Evolutionary conservation across 805 yeast genomes (phyloP).

Genomic region (Nakazawaea pomicola): DNA sequence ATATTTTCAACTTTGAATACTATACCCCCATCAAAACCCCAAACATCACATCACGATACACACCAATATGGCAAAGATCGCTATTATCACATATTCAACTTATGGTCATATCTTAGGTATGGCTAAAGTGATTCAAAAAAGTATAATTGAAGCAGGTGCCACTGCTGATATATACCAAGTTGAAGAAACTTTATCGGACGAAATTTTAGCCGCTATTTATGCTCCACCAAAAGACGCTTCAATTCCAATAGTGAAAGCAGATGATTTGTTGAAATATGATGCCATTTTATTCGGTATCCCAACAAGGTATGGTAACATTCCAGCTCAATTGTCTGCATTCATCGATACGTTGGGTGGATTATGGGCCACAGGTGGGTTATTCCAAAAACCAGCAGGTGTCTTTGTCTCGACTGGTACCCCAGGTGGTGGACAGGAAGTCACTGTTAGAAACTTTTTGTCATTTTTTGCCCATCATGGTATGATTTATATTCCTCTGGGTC

Average conservation of each 20-base stretch:
- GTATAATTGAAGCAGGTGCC: constrained; percentile 62
- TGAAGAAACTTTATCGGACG: constrained; percentile 68
- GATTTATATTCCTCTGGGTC: constrained; percentile 71
- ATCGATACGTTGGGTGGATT: constrained; percentile 74
- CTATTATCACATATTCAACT: constrained; percentile 48
- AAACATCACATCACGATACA: too few species aligned
- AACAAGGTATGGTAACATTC: constrained; percentile 70
- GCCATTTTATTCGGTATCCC: constrained; percentile 80
- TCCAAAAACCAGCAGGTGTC: constrained; percentile 71
- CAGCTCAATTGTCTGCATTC: constrained; percentile 72
- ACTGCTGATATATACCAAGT: constrained; percentile 70
- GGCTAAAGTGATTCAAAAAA: constrained; percentile 66
- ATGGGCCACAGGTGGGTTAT: constrained; percentile 67
- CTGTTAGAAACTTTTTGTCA: constrained; percentile 55
- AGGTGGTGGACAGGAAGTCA: constrained; percentile 69
- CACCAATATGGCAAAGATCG: constrained; percentile 19
- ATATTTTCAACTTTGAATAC: too few species aligned
- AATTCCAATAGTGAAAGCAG: constrained; percentile 51
- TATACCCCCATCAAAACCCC: too few species aligned
- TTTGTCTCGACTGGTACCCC: constrained; percentile 68
- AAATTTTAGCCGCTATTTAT: constrained; percentile 52
- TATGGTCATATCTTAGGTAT: constrained; percentile 72
- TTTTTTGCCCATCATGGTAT: constrained; percentile 73
- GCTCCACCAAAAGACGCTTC: constrained; percentile 57
- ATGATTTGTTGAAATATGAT: constrained; percentile 57